These are phyloP conservation scores for Schoenoplectus tabernaemontani DNA, from an alignment of 202 grass and related monocot genomes.

Conservation along the genomic window DNA sequence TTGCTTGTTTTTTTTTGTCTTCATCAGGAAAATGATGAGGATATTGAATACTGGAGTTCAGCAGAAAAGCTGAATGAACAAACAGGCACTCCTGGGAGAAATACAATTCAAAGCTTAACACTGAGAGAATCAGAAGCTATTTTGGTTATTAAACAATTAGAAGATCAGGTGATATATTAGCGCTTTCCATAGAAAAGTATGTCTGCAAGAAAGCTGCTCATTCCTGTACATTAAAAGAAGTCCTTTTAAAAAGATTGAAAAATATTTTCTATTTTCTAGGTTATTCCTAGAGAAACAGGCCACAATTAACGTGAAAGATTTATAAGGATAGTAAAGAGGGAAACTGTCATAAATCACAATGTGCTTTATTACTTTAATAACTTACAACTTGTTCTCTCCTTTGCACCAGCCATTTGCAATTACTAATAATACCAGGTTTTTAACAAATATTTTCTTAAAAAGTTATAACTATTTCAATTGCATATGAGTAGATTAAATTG, in stretches of 20 bases:
- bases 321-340: neutral
- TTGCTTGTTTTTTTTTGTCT: neutral
- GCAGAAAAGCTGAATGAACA: constrained; percentile 22
- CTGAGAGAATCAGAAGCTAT: constrained; percentile 80
- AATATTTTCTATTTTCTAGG: neutral
- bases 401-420: neutral
- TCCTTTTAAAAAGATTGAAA: neutral
- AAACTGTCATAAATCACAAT: neutral
- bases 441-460: neutral
- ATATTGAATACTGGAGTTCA: constrained; percentile 25
- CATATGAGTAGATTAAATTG: constrained; percentile 52
- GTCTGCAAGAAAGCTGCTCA: neutral
- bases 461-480: constrained; percentile 16
- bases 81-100: constrained; percentile 20
- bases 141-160: constrained; percentile 82
- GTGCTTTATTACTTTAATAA: neutral
- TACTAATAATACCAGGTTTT: neutral
- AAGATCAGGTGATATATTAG: constrained; percentile 69
- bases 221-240: neutral
- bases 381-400: neutral
- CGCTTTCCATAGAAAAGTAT: neutral
- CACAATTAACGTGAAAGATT: neutral
- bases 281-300: neutral
- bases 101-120: constrained; percentile 43
- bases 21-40: constrained; percentile 6